Percentiles rank a stretch among this genome's conserved stretches.
Evolutionary conservation across 1,284 basidiomycete species (phyloP).

Genomic region (Sporisorium sorghi): DNA sequence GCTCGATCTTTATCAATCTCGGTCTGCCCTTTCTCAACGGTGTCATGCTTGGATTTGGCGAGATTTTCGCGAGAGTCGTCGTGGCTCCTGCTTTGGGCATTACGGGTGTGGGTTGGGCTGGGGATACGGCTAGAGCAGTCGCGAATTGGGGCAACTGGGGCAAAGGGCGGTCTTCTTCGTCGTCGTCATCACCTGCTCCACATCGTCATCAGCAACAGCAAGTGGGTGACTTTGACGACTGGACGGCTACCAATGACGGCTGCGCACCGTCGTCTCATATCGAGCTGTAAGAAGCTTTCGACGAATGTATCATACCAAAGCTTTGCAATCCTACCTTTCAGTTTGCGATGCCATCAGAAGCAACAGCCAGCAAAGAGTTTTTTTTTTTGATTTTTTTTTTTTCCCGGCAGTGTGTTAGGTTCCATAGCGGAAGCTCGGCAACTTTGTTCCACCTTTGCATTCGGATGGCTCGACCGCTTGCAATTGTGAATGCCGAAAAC

Average conservation of each 20-base stretch:
- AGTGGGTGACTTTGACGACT: conserved; percentile 37
- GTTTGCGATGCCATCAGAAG: no score
- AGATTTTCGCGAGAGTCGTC: conserved; percentile 92
- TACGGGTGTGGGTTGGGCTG: conserved; percentile 40
- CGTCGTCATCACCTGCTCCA: not conserved
- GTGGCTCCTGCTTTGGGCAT: conserved; percentile 71
- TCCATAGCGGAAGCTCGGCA: no score
- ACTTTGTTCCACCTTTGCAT: no score
- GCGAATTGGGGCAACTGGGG: conserved; percentile 34
- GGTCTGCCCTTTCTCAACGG: conserved; percentile 95
- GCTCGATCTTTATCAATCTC: conserved; percentile 89
- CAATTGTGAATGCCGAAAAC: no score
- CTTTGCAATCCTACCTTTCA: not conserved
- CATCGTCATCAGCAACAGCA: conserved; percentile 16
- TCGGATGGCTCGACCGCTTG: no score
- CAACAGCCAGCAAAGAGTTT: no score
- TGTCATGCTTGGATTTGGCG: conserved; percentile 97
- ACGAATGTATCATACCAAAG: conserved; percentile 6
- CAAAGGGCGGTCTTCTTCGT: not conserved
- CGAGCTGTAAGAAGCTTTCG: conserved; percentile 22
- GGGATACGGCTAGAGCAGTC: conserved; percentile 39
- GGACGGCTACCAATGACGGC: conserved; percentile 26
- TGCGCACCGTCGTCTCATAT: conserved; percentile 6
- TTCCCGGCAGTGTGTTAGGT: no score
- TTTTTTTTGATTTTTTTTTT: no score